Percentiles rank a stretch among this genome's conserved stretches.
Conservation (phyloP, 73 alveolate species). For the Symbiodinium pilosum region DNA sequence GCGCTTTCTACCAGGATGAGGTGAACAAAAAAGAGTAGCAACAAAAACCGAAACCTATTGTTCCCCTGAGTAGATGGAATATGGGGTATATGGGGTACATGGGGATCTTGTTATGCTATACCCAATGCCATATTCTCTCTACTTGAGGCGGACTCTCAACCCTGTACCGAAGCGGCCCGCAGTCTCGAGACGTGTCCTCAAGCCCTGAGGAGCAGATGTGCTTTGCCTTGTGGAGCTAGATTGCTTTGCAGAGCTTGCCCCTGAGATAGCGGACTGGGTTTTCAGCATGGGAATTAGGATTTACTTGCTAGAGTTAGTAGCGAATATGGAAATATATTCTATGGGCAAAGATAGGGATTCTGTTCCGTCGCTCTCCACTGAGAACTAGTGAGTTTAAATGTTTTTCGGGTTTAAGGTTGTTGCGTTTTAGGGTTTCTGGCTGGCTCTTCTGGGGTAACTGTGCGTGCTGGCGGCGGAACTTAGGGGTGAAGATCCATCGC, state of each 20-base stretch:
- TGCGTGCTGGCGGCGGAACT: too few species aligned
- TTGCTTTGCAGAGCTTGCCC: constrained; percentile 35
- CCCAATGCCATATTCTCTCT: not conserved
- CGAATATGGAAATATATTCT: too few species aligned
- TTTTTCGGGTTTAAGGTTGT: not conserved
- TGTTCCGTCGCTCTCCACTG: not conserved
- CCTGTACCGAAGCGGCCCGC: not conserved
- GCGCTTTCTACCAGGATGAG: too few species aligned
- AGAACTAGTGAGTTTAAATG: not conserved
- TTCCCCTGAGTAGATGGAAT: too few species aligned
- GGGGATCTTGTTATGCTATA: not conserved
- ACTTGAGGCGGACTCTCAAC: too few species aligned
- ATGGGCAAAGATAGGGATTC: too few species aligned
- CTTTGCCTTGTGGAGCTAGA: constrained; percentile 70
- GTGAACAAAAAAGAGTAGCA: too few species aligned
- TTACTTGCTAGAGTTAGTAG: not conserved
- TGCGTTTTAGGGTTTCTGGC: too few species aligned
- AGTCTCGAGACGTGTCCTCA: not conserved
- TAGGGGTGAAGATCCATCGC: too few species aligned
- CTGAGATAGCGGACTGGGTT: too few species aligned
- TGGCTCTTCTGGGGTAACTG: too few species aligned
- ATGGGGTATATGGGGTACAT: not conserved
- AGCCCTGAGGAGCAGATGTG: constrained; percentile 35
- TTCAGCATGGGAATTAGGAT: not conserved
- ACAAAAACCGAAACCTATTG: too few species aligned